Percentiles rank a stretch among this genome's conserved stretches.
phyloP scores from a whole-genome alignment of 257 asterid species.

The Penstemon newberryi region DNA sequence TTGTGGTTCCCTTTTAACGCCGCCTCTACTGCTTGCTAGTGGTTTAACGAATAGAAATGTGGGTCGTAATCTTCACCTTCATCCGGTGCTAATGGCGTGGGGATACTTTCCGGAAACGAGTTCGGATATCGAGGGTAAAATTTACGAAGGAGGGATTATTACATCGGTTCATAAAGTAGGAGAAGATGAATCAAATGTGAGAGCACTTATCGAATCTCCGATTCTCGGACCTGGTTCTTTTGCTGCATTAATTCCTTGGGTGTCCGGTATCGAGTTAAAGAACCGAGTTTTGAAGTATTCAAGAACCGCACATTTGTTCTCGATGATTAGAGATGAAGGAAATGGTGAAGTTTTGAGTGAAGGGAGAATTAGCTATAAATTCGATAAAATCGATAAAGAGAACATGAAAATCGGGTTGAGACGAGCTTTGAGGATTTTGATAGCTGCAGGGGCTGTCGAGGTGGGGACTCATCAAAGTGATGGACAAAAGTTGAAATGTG shows the following conservation, averaged over 20 bases:
- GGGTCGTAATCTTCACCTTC: slow-evolving; percentile 80
- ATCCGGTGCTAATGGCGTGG: slow-evolving; percentile 93
- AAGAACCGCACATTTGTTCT: slow-evolving; percentile 65
- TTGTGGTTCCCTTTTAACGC: slow-evolving; percentile 80
- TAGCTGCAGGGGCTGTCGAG: slow-evolving; percentile 84
- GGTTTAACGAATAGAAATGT: slow-evolving; percentile 68
- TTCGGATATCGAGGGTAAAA: slow-evolving; percentile 48
- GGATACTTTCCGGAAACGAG: slow-evolving; percentile 68
- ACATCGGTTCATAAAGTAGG: slow-evolving; percentile 65
- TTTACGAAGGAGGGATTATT: slow-evolving; percentile 78
- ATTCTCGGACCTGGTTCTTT: slow-evolving; percentile 68
- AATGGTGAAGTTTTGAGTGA: slow-evolving; percentile 42
- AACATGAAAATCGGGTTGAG: slow-evolving; percentile 53
- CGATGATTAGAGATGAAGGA: slow-evolving; percentile 67
- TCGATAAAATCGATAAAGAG: slow-evolving; percentile 48
- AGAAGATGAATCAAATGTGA: slow-evolving; percentile 30
- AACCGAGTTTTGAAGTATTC: slow-evolving; percentile 47
- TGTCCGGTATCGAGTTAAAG: slow-evolving; percentile 54
- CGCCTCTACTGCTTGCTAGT: slow-evolving; percentile 70
- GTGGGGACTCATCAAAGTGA: slow-evolving; percentile 80
- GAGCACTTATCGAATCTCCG: slow-evolving; percentile 61
- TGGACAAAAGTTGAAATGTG: slow-evolving; percentile 60
- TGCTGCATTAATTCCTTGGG: slow-evolving; percentile 68
- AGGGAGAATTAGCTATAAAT: slow-evolving; percentile 51
- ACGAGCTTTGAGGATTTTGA: slow-evolving; percentile 51